phyloP scores from a whole-genome alignment of 73 alveolate genomes.

The Tetrahymena elliotti region DNA sequence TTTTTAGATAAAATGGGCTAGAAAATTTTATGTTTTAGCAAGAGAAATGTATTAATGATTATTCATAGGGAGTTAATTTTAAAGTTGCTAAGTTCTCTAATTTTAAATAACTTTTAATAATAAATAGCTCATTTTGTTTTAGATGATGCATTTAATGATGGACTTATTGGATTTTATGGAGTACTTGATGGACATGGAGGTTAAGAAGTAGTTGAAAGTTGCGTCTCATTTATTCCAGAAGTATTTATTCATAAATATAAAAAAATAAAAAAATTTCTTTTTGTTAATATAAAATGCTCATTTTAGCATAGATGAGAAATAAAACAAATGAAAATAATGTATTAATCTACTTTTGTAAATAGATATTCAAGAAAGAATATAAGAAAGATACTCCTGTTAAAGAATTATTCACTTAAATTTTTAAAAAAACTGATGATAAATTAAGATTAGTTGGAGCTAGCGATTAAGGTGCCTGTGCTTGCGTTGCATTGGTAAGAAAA shows the following conservation, averaged over 20 bases:
- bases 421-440: constrained; percentile 62
- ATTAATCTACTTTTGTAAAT: background rate
- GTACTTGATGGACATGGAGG: constrained; percentile 99
- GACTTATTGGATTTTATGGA: constrained; percentile 69
- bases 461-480: constrained; percentile 85
- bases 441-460: constrained; percentile 66
- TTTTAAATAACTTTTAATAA: background rate
- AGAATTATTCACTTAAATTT: constrained; percentile 43
- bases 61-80: background rate
- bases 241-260: constrained; percentile 16
- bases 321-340: background rate
- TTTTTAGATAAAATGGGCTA: background rate
- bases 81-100: background rate
- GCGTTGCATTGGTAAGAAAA: constrained; percentile 68
- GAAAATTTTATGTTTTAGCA: background rate
- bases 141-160: constrained; percentile 73
- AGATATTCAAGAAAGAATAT: constrained; percentile 20
- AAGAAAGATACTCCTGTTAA: constrained; percentile 25
- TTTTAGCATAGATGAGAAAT: background rate
- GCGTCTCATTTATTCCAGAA: constrained; percentile 64
- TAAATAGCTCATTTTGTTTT: constrained; percentile 30
- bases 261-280: background rate
- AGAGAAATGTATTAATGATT: background rate
- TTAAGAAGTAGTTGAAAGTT: constrained; percentile 70
- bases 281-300: background rate